Conservation (phyloP, 202 grass and related monocot genomes). For the Schoenoplectus tabernaemontani region DNA sequence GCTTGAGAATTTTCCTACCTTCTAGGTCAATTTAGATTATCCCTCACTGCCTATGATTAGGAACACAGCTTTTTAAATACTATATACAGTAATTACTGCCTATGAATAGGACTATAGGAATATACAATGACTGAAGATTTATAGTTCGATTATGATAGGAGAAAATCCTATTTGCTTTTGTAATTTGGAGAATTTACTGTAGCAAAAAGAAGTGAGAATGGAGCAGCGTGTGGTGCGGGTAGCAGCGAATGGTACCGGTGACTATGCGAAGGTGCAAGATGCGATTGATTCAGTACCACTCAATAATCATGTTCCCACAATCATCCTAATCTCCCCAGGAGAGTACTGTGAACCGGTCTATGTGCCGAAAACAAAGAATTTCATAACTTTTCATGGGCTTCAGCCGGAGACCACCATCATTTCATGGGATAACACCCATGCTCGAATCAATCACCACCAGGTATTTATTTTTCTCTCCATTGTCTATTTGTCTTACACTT, state of each 20-base stretch:
- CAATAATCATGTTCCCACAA: constrained; percentile 49
- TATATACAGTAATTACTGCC: not conserved
- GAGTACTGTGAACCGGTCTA: constrained; percentile 76
- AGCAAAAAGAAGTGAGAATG: constrained; percentile 25
- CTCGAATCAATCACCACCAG: constrained; percentile 70
- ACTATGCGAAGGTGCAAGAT: constrained; percentile 59
- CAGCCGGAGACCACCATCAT: constrained; percentile 60
- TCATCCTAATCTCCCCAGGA: constrained; percentile 54
- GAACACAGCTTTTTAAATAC: not conserved
- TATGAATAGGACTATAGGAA: not conserved
- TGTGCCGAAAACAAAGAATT: constrained; percentile 75
- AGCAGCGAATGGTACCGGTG: constrained; percentile 31
- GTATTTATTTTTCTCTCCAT: constrained; percentile 11
- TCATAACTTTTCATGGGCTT: constrained; percentile 62
- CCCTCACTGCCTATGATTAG: not conserved
- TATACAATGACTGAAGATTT: not conserved
- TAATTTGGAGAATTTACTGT: not conserved
- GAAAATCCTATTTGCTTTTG: not conserved
- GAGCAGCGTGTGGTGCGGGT: constrained; percentile 41
- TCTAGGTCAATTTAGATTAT: not conserved
- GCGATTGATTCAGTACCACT: constrained; percentile 74
- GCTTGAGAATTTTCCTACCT: too few relatives aligned
- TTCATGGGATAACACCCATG: constrained; percentile 80
- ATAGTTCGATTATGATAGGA: not conserved
- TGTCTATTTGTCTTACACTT: not conserved